These are phyloP conservation scores for Claviceps sp. DNA, from an alignment of 2,329 filamentous ascomycete species.

Conservation along the genomic window DNA sequence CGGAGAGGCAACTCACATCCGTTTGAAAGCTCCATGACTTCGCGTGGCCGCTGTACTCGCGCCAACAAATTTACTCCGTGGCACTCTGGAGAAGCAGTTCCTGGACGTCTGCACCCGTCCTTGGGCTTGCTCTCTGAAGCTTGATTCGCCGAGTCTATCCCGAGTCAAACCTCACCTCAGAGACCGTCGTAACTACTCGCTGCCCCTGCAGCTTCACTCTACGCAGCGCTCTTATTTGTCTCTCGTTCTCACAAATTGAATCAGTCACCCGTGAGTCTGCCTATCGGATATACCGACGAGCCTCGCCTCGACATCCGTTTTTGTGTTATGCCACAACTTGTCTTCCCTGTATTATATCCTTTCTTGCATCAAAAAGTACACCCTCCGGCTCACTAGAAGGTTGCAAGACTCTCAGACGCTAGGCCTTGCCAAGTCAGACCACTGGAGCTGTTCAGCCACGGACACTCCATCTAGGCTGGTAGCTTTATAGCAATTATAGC, in stretches of 20 bases:
- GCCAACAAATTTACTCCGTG: constrained; percentile 1
- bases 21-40: background rate
- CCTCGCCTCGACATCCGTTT: background rate
- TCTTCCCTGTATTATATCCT: background rate
- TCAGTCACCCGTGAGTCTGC: background rate
- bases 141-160: background rate
- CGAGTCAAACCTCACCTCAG: constrained; percentile 4
- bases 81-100: constrained; percentile 16
- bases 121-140: constrained; percentile 13
- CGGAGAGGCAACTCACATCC: background rate
- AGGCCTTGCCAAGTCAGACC: background rate
- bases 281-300: background rate
- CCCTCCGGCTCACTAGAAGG: too few relatives aligned
- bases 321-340: background rate
- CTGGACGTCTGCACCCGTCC: constrained; percentile 29
- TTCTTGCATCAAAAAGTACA: background rate
- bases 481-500: constrained; percentile 28
- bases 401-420: background rate
- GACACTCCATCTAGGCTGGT: constrained; percentile 18
- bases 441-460: constrained; percentile 18
- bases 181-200: background rate
- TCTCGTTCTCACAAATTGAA: background rate
- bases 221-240: background rate
- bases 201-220: too few relatives aligned
- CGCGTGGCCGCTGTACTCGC: background rate